These are phyloP conservation scores for Inga oerstediana DNA, from an alignment of 306 rosid species.

Conservation along the genomic window DNA sequence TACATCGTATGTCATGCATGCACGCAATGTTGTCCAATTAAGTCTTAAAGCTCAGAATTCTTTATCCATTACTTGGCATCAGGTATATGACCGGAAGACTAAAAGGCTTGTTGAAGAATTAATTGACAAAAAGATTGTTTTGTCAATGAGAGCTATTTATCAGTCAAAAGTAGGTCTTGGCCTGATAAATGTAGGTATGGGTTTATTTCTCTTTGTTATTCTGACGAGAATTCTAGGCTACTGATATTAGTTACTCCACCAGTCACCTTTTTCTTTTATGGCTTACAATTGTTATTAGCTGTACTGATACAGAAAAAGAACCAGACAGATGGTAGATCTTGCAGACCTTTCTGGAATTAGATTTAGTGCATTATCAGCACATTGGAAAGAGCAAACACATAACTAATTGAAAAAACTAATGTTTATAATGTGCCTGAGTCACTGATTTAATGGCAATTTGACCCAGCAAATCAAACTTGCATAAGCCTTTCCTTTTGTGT, in stretches of 20 bases:
- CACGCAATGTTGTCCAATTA: neutral
- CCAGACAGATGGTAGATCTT: conserved; percentile 13
- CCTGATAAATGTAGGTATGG: conserved; percentile 80
- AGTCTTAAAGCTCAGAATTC: neutral
- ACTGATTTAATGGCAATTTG: conserved; percentile 9
- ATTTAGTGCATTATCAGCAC: neutral
- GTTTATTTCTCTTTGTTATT: conserved; percentile 13
- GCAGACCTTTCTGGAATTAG: conserved; percentile 2
- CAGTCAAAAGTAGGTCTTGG: conserved; percentile 94
- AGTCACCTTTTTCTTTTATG: conserved; percentile 20
- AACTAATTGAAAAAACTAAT: conserved; percentile 11
- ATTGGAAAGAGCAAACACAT: conserved; percentile 9
- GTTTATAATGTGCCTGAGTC: conserved; percentile 23
- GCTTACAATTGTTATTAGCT: conserved; percentile 15
- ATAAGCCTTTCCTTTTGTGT: conserved; percentile 5
- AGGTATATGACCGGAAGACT: conserved; percentile 91
- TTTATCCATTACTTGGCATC: conserved; percentile 32
- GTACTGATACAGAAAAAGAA: conserved; percentile 4
- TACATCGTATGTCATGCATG: neutral
- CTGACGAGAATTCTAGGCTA: conserved; percentile 29
- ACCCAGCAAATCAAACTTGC: conserved; percentile 25
- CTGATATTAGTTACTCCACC: conserved; percentile 9
- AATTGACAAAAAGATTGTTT: conserved; percentile 84
- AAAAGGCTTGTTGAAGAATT: conserved; percentile 89
- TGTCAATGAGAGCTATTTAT: conserved; percentile 98